phyloP scores from a whole-genome alignment of 2,329 filamentous ascomycete genomes.

The Fusarium pseudocircinatum region DNA sequence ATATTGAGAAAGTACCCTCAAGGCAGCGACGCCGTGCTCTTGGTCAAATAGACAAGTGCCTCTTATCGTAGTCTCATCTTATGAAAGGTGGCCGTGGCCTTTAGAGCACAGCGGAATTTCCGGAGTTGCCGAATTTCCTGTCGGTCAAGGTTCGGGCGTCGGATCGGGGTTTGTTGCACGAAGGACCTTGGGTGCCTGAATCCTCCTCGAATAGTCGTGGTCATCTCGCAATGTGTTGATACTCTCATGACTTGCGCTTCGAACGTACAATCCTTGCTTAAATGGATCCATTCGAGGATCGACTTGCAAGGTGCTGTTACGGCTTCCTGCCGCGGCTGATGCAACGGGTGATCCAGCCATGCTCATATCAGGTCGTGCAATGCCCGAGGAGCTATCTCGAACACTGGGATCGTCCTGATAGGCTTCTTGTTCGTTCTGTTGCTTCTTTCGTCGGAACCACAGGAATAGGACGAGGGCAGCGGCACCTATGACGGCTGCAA shows the following conservation, averaged over 20 bases:
- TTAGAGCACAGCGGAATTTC: background rate
- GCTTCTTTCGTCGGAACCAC: constrained; percentile 57
- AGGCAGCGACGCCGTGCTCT: background rate
- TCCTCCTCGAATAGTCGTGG: constrained; percentile 71
- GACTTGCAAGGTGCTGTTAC: constrained; percentile 64
- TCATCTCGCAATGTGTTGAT: constrained; percentile 71
- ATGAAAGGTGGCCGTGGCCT: no score
- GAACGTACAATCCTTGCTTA: constrained; percentile 64
- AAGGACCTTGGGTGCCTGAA: constrained; percentile 66
- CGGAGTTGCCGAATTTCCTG: background rate
- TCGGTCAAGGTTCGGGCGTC: constrained; percentile 29
- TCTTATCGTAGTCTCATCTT: background rate
- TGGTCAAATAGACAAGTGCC: background rate
- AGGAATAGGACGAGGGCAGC: constrained; percentile 53
- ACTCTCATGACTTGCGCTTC: constrained; percentile 70
- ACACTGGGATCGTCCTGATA: constrained; percentile 58
- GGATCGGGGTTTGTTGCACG: constrained; percentile 71
- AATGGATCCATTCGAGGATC: constrained; percentile 73
- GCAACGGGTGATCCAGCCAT: constrained; percentile 45
- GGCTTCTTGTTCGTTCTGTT: constrained; percentile 53
- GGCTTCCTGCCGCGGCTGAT: constrained; percentile 53
- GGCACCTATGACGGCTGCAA: constrained; percentile 54
- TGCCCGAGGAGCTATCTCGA: constrained; percentile 61
- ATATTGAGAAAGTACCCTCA: background rate
- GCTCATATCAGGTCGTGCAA: constrained; percentile 57